phyloP scores from a whole-genome alignment of 2,329 filamentous ascomycete genomes.

The Penicillium freii region DNA sequence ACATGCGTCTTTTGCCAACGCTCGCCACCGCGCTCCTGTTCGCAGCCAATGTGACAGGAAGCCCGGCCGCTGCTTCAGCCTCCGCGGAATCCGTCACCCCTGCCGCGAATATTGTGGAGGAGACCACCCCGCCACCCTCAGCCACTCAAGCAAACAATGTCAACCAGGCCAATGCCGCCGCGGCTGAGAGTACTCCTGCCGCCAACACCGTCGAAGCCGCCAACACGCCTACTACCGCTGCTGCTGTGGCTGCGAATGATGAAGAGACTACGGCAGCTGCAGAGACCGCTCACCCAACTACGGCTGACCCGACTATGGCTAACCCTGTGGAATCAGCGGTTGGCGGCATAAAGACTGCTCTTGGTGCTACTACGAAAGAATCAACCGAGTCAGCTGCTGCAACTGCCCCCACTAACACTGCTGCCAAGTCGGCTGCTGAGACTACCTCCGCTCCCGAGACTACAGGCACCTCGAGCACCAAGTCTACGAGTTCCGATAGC shows the following conservation, averaged over 20 bases:
- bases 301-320: slow-evolving; percentile 2
- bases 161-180: slow-evolving; percentile 6
- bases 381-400: neutral
- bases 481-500: slow-evolving; percentile 6
- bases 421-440: slow-evolving; percentile 2
- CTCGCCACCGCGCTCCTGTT: slow-evolving; percentile 22
- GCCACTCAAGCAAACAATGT: slow-evolving; percentile 9
- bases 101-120: neutral
- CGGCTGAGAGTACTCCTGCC: neutral
- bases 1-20: slow-evolving; percentile 27
- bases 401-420: neutral
- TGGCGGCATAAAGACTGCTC: slow-evolving; percentile 3
- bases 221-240: neutral
- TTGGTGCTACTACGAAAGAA: neutral
- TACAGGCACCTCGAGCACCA: slow-evolving; percentile 5
- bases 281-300: neutral
- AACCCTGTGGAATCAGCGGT: slow-evolving; percentile 6
- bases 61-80: slow-evolving; percentile 15
- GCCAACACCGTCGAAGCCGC: too few species aligned
- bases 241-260: neutral
- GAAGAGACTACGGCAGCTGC: slow-evolving; percentile 3
- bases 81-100: slow-evolving; percentile 7
- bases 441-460: neutral
- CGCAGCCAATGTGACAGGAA: slow-evolving; percentile 21
- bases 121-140: neutral